Percentiles rank a stretch among this genome's conserved stretches.
Conservation (phyloP, 176 grass and related monocot species). For the Triticum dicoccoides region DNA sequence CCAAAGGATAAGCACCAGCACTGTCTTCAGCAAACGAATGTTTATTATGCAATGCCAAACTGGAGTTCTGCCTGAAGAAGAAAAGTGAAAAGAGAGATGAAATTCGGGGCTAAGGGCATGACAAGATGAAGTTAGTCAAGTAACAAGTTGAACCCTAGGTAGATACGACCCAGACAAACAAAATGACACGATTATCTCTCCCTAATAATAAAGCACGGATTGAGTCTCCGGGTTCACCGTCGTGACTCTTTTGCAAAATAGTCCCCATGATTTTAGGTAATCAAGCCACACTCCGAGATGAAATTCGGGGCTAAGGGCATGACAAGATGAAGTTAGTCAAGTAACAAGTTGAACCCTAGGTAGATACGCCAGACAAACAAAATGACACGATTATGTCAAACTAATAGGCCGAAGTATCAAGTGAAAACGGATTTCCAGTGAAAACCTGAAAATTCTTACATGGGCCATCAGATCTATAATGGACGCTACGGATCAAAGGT, state of each 20-base stretch:
- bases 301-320: background rate
- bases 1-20: conserved; percentile 78
- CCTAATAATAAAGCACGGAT: too few relatives aligned
- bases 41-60: conserved; percentile 50
- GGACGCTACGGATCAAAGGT: too few relatives aligned
- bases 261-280: too few relatives aligned
- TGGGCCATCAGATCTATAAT: too few relatives aligned
- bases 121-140: conserved; percentile 4
- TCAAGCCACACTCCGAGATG: too few relatives aligned
- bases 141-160: background rate
- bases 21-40: conserved; percentile 44
- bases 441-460: too few relatives aligned
- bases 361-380: too few relatives aligned
- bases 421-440: too few relatives aligned
- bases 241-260: too few relatives aligned
- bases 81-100: conserved; percentile 19
- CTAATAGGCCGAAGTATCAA: background rate
- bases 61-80: conserved; percentile 56
- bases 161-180: background rate
- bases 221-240: too few relatives aligned
- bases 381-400: background rate
- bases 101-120: background rate
- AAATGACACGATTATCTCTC: background rate
- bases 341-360: background rate
- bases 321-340: background rate